A percentile compares a stretch with the other conserved stretches of the same genome.
These are phyloP conservation scores for Kluyveromyces wickerhamii DNA, from an alignment of 805 yeast genomes.

Conservation along the genomic window DNA sequence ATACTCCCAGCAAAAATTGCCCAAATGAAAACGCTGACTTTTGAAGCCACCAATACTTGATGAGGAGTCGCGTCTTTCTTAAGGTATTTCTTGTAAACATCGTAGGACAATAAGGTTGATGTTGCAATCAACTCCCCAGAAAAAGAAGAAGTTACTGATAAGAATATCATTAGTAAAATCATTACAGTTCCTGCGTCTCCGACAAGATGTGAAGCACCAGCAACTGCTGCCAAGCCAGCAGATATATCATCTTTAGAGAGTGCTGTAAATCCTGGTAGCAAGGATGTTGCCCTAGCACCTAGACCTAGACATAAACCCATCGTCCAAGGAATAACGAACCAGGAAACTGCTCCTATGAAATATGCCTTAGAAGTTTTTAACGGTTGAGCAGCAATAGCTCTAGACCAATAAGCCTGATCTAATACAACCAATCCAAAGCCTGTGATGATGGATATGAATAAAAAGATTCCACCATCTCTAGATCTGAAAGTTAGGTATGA, in stretches of 20 bases:
- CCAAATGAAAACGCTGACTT: conserved; percentile 36
- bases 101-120: conserved; percentile 38
- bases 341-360: conserved; percentile 33
- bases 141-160: conserved; percentile 36
- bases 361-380: conserved; percentile 32
- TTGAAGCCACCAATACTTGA: conserved; percentile 36
- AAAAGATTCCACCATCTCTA: conserved; percentile 26
- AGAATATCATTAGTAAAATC: conserved; percentile 35
- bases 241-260: conserved; percentile 32
- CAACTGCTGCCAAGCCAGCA: conserved; percentile 36
- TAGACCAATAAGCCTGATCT: conserved; percentile 36
- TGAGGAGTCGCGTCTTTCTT: conserved; percentile 36
- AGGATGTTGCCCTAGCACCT: conserved; percentile 31
- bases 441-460: conserved; percentile 28
- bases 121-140: conserved; percentile 37
- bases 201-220: conserved; percentile 34
- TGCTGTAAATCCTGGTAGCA: conserved; percentile 29
- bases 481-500: conserved; percentile 33
- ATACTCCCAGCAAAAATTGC: conserved; percentile 31
- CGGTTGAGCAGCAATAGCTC: conserved; percentile 37
- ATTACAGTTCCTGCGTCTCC: conserved; percentile 39
- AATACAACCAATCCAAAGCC: conserved; percentile 33
- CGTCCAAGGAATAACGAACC: conserved; percentile 35
- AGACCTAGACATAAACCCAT: conserved; percentile 34
- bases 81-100: conserved; percentile 38